These are phyloP conservation scores for Scedosporium aurantiacum DNA, from an alignment of 2,329 filamentous ascomycete species.

Conservation along the genomic window DNA sequence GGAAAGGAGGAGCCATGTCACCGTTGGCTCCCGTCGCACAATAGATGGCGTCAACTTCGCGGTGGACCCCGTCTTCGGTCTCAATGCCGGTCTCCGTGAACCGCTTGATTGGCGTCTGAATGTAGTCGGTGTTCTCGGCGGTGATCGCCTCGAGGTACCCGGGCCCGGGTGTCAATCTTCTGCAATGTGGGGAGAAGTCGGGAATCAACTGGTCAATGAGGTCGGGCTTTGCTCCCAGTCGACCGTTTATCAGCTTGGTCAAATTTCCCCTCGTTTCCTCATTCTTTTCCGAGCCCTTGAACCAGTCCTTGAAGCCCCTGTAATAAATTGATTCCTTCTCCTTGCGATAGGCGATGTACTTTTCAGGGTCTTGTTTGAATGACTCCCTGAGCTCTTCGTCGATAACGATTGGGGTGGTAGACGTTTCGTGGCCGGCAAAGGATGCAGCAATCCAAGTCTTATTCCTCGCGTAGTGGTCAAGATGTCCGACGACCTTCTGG, in stretches of 20 bases:
- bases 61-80: constrained; percentile 42
- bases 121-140: constrained; percentile 50
- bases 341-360: constrained; percentile 50
- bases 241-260: constrained; percentile 39
- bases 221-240: constrained; percentile 42
- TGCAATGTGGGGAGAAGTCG: constrained; percentile 53
- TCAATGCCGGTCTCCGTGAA: constrained; percentile 51
- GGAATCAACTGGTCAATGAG: constrained; percentile 46
- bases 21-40: constrained; percentile 59
- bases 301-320: constrained; percentile 41
- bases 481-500: constrained; percentile 32
- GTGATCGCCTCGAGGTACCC: constrained; percentile 56
- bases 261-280: constrained; percentile 34
- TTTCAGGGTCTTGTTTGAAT: constrained; percentile 44
- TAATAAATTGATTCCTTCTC: constrained; percentile 51
- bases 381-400: constrained; percentile 43
- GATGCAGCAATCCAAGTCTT: constrained; percentile 58
- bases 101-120: constrained; percentile 42
- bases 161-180: constrained; percentile 53
- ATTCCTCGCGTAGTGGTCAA: constrained; percentile 56
- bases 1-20: constrained; percentile 47
- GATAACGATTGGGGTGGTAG: constrained; percentile 44
- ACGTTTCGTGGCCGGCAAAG: constrained; percentile 44
- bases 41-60: constrained; percentile 53
- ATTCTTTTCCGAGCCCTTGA: constrained; percentile 42